These are phyloP conservation scores for Colletotrichum brevisporum DNA, from an alignment of 2,329 filamentous ascomycete genomes.

Conservation along the genomic window DNA sequence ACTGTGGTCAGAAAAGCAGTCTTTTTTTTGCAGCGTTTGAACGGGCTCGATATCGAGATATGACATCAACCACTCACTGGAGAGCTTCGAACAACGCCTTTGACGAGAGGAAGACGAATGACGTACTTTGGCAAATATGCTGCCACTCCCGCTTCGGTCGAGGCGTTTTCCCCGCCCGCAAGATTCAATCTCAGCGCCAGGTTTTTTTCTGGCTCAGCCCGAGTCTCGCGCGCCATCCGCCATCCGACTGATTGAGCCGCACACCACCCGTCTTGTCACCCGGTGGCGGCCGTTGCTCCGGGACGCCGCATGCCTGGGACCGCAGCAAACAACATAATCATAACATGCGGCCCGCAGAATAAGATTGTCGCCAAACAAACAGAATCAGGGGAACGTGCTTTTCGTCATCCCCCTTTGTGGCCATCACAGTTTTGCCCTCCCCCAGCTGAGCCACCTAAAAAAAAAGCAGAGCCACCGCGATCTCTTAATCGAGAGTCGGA, in stretches of 20 bases:
- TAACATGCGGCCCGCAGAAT: constrained; percentile 32
- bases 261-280: constrained; percentile 20
- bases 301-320: constrained; percentile 33
- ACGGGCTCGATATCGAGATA: neutral
- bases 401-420: constrained; percentile 26
- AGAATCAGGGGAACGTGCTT: constrained; percentile 32
- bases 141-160: constrained; percentile 20
- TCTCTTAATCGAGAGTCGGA: constrained; percentile 1
- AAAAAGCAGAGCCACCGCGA: constrained; percentile 11
- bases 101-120: constrained; percentile 23
- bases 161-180: constrained; percentile 24
- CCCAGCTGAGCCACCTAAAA: constrained; percentile 1
- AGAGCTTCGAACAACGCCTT: neutral
- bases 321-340: constrained; percentile 28
- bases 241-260: constrained; percentile 28
- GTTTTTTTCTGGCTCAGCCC: constrained; percentile 6
- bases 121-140: constrained; percentile 22
- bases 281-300: constrained; percentile 36
- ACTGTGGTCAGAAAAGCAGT: too few relatives aligned
- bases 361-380: constrained; percentile 39
- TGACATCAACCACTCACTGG: constrained; percentile 5
- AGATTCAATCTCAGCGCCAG: constrained; percentile 14
- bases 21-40: neutral
- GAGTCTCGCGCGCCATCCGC: constrained; percentile 8
- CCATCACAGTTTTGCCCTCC: constrained; percentile 4